Conservation (phyloP, 257 asterid genomes). For the Cinchona pubescens region DNA sequence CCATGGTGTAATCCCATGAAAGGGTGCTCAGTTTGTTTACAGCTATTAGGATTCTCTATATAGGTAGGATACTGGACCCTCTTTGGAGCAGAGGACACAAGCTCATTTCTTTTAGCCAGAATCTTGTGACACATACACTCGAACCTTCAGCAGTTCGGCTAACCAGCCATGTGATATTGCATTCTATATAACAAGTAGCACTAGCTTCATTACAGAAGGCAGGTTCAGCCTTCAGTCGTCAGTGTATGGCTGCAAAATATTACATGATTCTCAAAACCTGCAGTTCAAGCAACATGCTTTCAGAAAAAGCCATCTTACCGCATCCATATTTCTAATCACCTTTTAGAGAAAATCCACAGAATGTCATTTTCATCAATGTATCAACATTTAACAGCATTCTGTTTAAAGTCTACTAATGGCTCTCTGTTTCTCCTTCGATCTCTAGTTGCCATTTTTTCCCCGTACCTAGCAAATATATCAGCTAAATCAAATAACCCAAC, state of each 20-base stretch:
- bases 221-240: background rate
- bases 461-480: conserved; percentile 72
- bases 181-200: background rate
- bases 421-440: conserved; percentile 67
- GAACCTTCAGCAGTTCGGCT: background rate
- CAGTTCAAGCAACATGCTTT: background rate
- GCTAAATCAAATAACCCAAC: conserved; percentile 88
- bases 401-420: background rate
- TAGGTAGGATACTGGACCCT: background rate
- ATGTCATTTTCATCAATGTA: background rate
- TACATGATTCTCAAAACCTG: no score
- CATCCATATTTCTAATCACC: no score
- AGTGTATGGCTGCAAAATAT: background rate
- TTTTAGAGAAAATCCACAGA: background rate
- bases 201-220: background rate
- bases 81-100: background rate
- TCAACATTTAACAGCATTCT: background rate
- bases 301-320: background rate
- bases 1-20: background rate
- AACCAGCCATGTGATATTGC: background rate
- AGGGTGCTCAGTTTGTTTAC: background rate
- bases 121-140: background rate
- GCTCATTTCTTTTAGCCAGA: background rate
- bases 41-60: background rate
- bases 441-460: conserved; percentile 86